Conservation (phyloP, 2,329 filamentous ascomycete species). For the Gnomoniopsis smithogilvyi region DNA sequence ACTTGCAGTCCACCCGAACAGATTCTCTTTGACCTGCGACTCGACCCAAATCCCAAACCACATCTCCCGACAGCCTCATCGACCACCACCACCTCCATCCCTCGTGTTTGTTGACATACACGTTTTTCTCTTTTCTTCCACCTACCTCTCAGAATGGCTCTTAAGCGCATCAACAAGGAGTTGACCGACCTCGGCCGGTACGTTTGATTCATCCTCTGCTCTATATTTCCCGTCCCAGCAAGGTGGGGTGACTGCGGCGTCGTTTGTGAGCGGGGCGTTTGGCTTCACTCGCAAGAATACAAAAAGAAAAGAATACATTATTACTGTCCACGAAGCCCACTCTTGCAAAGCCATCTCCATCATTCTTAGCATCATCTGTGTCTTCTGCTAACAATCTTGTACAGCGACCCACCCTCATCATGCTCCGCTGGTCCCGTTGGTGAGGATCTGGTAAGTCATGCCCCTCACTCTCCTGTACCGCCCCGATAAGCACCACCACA, state of each 20-base stretch:
- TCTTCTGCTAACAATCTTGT: slow-evolving; percentile 28
- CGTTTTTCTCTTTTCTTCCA: slow-evolving; percentile 24
- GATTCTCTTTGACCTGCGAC: not conserved
- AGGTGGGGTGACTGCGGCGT: slow-evolving; percentile 12
- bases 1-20: not conserved
- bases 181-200: slow-evolving; percentile 88
- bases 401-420: slow-evolving; percentile 94
- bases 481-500: slow-evolving; percentile 21
- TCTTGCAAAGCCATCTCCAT: not conserved
- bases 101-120: not conserved
- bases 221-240: slow-evolving; percentile 22
- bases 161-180: slow-evolving; percentile 95
- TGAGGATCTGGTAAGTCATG: slow-evolving; percentile 85
- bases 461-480: slow-evolving; percentile 21
- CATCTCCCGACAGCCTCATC: not conserved
- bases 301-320: no score
- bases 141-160: slow-evolving; percentile 61
- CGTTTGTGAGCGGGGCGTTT: slow-evolving; percentile 13
- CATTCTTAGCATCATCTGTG: no score
- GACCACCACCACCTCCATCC: slow-evolving; percentile 12
- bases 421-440: slow-evolving; percentile 97
- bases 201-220: slow-evolving; percentile 31
- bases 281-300: not conserved
- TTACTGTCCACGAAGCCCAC: no score
- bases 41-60: not conserved